phyloP scores from a whole-genome alignment of 2,329 filamentous ascomycete species.

The Calonectria pseudoreteaudii region DNA sequence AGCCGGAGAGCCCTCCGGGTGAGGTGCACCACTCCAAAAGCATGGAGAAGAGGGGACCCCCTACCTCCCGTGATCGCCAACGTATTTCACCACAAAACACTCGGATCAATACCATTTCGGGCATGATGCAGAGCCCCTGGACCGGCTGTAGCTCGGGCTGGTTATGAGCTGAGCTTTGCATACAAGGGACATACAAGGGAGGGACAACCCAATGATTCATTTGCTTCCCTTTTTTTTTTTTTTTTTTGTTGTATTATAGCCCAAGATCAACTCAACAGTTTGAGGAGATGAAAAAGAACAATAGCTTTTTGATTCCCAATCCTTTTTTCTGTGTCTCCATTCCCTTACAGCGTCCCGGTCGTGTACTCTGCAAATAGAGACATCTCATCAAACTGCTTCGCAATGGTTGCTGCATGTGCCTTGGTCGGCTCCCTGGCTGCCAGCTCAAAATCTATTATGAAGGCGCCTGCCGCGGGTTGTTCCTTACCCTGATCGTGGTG shows the following conservation, averaged over 20 bases:
- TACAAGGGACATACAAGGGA: too few relatives aligned
- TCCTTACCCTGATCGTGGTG: neutral
- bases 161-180: neutral
- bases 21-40: neutral
- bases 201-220: neutral
- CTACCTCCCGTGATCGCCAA: neutral
- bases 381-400: neutral
- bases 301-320: neutral
- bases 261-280: neutral
- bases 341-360: neutral
- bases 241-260: too few relatives aligned
- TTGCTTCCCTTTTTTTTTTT: neutral
- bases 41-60: neutral
- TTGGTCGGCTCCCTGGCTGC: neutral
- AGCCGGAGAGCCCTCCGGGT: neutral
- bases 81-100: neutral
- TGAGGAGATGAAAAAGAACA: neutral
- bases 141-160: neutral
- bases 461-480: neutral
- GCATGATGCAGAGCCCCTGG: neutral
- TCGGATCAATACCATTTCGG: neutral
- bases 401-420: neutral
- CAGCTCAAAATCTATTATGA: neutral
- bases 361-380: neutral
- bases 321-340: neutral